phyloP scores from a whole-genome alignment of 306 rosid genomes.

The Chamaecrista fasciculata region DNA sequence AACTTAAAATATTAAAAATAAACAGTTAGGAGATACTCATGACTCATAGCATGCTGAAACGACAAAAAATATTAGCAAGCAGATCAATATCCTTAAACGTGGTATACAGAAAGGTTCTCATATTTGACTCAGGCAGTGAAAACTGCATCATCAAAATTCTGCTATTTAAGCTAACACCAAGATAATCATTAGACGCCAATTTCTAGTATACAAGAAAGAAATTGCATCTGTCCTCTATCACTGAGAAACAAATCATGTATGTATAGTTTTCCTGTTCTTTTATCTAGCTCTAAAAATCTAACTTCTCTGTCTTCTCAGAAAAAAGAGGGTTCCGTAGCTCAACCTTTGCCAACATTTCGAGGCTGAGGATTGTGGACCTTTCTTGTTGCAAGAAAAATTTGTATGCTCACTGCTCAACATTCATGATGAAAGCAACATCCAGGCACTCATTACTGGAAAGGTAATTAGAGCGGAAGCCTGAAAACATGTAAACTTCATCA shows the following conservation, averaged over 20 bases:
- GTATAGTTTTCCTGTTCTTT: too few relatives aligned
- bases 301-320: too few relatives aligned
- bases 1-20: too few relatives aligned
- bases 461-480: conserved; percentile 77
- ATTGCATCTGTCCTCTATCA: conserved; percentile 18
- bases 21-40: too few relatives aligned
- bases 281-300: too few relatives aligned
- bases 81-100: not conserved
- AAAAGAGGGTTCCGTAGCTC: too few relatives aligned
- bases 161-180: not conserved
- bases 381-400: too few relatives aligned
- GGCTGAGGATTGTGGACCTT: too few relatives aligned
- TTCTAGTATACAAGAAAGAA: conserved; percentile 14
- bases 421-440: conserved; percentile 66
- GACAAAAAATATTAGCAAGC: not conserved
- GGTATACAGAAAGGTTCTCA: not conserved
- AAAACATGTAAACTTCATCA: conserved; percentile 35
- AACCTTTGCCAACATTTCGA: too few relatives aligned
- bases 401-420: conserved; percentile 19
- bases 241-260: conserved; percentile 17
- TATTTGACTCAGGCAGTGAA: not conserved
- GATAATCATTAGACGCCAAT: conserved; percentile 5
- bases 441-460: conserved; percentile 73
- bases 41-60: too few relatives aligned
- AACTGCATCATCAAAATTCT: conserved; percentile 1